Evolutionary conservation across 2,329 filamentous ascomycete species (phyloP).

Genomic region (Truncatella angustata): DNA sequence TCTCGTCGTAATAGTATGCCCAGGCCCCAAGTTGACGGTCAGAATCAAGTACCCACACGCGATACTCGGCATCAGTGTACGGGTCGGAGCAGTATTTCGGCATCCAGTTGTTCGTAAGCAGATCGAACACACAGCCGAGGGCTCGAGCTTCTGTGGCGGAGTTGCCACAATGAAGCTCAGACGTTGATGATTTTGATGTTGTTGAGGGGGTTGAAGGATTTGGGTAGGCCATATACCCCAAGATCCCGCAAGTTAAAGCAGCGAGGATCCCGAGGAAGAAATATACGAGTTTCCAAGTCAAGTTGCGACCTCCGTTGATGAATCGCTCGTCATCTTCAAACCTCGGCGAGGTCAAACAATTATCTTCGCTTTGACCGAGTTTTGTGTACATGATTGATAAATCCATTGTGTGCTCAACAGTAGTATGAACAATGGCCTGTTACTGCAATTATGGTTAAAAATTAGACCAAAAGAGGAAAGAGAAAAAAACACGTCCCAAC

Average conservation of each 20-base stretch:
- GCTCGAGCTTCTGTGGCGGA: not conserved
- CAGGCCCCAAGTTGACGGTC: not conserved
- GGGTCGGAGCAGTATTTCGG: not conserved
- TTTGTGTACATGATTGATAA: not conserved
- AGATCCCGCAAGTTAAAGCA: not conserved
- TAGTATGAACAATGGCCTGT: not conserved
- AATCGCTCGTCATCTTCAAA: not conserved
- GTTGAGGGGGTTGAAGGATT: not conserved
- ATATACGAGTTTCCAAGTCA: not conserved
- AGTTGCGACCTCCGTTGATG: not conserved
- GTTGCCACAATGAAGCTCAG: constrained; percentile 1
- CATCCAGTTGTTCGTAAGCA: constrained; percentile 5
- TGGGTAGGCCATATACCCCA: not conserved
- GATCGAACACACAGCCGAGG: not conserved
- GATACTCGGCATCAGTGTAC: not conserved
- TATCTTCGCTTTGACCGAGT: not conserved
- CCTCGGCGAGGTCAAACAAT: not conserved
- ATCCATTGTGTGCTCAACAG: not conserved
- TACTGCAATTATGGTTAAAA: not conserved
- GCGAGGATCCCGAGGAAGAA: not conserved
- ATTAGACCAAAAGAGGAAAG: no score
- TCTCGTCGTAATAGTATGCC: not conserved
- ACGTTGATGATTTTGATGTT: not conserved
- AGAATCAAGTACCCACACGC: not conserved
- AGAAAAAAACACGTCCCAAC: no score